Percentiles rank a stretch among this genome's conserved stretches.
Conservation (phyloP, 768 basidiomycete genomes). For the Kwoniella heveanensis region DNA sequence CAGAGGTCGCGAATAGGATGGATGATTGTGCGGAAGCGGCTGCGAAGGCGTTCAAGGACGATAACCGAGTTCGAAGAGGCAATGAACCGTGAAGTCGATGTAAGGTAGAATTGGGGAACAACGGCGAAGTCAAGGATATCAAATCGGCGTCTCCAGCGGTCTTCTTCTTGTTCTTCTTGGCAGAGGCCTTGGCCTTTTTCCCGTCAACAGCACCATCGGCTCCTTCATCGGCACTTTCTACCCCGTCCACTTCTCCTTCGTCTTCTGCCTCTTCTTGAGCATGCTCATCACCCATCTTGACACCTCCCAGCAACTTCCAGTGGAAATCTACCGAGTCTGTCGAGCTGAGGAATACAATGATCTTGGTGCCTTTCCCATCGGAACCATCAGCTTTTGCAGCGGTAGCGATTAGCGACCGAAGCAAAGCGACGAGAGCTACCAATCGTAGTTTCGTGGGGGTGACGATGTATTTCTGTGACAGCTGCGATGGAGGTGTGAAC, state of each 20-base stretch:
- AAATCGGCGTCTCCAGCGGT: slow-evolving; percentile 47
- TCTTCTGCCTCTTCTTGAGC: slow-evolving; percentile 22
- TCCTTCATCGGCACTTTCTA: slow-evolving; percentile 38
- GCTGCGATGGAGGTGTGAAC: slow-evolving; percentile 91
- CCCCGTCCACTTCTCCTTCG: slow-evolving; percentile 41
- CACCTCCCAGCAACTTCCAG: slow-evolving; percentile 77
- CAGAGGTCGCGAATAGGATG: slow-evolving; percentile 90
- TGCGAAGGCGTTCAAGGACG: slow-evolving; percentile 83
- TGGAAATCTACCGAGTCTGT: slow-evolving; percentile 98
- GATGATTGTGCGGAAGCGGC: slow-evolving; percentile 59
- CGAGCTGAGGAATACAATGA: slow-evolving; percentile 94
- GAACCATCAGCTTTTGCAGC: slow-evolving; percentile 54
- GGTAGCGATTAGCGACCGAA: slow-evolving; percentile 71
- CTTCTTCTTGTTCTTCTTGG: slow-evolving; percentile 55
- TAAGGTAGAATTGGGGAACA: slow-evolving; percentile 78
- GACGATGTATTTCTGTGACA: slow-evolving; percentile 84
- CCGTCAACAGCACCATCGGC: slow-evolving; percentile 35
- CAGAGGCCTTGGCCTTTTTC: slow-evolving; percentile 45
- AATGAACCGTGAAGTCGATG: slow-evolving; percentile 93
- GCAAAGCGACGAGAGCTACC: slow-evolving; percentile 81
- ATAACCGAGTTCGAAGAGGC: slow-evolving; percentile 73
- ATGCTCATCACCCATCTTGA: slow-evolving; percentile 64
- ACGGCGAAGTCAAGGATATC: slow-evolving; percentile 67
- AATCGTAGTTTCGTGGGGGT: slow-evolving; percentile 92
- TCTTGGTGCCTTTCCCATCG: slow-evolving; percentile 41